Base-by-base conservation (phyloP, 768 basidiomycete genomes). In the Podaxis sp. region DNA sequence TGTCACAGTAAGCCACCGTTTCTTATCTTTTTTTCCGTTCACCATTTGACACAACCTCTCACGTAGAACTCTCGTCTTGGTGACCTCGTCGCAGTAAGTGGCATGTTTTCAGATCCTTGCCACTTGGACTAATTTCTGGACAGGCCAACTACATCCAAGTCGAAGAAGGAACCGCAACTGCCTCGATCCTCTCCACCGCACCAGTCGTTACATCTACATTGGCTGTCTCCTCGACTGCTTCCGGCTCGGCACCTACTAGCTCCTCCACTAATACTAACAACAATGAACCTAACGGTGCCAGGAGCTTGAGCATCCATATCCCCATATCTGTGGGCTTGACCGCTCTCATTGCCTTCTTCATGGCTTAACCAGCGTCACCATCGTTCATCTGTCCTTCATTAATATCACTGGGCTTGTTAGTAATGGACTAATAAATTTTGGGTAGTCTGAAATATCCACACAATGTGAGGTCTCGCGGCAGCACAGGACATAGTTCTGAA, bases 101-200 rank as follows among this genome's bases (percentile, higher is more conserved):
- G 22, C 9, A 36, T 17, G 1, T 17, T 46, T 12, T 1, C 15
- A 53, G 3, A 27, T 25, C 49, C 8, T 33, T 33, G 33, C 8
- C 29, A 15, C 22, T 7, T 25, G 36, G 37, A n/a, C 66, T 66
- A 41, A 70, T 13, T 3, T 22, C 25, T 56, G 29, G 38, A 9
- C 63, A 89, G 88, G 88, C 77, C 50, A 88, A 79, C 64, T 94
- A 92, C 77, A 82, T 91, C 68, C 83, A 80, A 4, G 92, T 91
- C 66, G 84, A 91, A 73, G 82, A 85, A 67, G 91, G 91, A 25
- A 79, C 79, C 3, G 78, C 83, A 12, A 85, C 84, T 22, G 75
- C 69, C 46, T 76, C 83, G 33, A 70, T 85, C 50, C 75, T 82
- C 49, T 67, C 84, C 22, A 93, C 91, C 43, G 82, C 86, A n/a